These are phyloP conservation scores for Aspergillus sojae DNA, from an alignment of 2,329 filamentous ascomycete species.

Conservation along the genomic window DNA sequence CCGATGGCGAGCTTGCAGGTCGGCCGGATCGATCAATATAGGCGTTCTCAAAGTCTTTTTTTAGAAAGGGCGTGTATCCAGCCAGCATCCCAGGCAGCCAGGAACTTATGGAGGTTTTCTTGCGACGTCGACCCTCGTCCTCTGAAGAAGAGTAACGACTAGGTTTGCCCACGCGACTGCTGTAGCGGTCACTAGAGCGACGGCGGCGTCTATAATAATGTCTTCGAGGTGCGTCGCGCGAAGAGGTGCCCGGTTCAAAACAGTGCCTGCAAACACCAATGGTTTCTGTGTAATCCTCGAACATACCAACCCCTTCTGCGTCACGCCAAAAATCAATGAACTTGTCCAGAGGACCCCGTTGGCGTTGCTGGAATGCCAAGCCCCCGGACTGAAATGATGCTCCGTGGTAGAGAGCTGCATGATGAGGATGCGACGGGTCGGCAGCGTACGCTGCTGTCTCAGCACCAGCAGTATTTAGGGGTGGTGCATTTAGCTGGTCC, in stretches of 20 bases:
- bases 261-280: slow-evolving; percentile 68
- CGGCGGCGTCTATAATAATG: slow-evolving; percentile 56
- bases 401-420: slow-evolving; percentile 33
- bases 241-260: slow-evolving; percentile 62
- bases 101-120: slow-evolving; percentile 49
- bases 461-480: slow-evolving; percentile 27
- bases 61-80: slow-evolving; percentile 56
- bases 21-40: slow-evolving; percentile 61
- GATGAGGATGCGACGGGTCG: slow-evolving; percentile 32
- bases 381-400: slow-evolving; percentile 34
- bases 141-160: slow-evolving; percentile 59
- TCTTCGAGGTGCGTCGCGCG: slow-evolving; percentile 61
- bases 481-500: slow-evolving; percentile 13
- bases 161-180: slow-evolving; percentile 58
- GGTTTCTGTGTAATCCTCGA: slow-evolving; percentile 69
- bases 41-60: slow-evolving; percentile 61
- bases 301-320: slow-evolving; percentile 65
- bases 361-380: slow-evolving; percentile 55
- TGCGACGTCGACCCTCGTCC: slow-evolving; percentile 50
- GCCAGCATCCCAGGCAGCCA: slow-evolving; percentile 59
- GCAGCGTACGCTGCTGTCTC: slow-evolving; percentile 41
- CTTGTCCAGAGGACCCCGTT: slow-evolving; percentile 58
- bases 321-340: slow-evolving; percentile 65
- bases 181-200: slow-evolving; percentile 51
- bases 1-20: slow-evolving; percentile 32